Conservation (phyloP, 768 basidiomycete genomes). For the Plicaturopsis crispa region DNA sequence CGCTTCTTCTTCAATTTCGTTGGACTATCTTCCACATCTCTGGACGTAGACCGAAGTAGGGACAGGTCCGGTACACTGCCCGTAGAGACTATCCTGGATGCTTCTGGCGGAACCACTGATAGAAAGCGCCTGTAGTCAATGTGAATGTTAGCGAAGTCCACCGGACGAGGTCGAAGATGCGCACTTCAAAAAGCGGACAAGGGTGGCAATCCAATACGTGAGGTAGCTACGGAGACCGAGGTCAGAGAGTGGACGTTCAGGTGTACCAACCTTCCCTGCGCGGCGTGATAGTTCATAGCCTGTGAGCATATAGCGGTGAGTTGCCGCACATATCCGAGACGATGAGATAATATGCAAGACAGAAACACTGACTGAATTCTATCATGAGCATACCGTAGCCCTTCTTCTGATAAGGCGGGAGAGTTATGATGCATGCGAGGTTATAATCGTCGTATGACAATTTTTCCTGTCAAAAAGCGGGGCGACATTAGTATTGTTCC, state of each 20-base stretch:
- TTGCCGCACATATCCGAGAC: not conserved
- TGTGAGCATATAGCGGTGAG: slow-evolving; percentile 19
- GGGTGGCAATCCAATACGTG: slow-evolving; percentile 77
- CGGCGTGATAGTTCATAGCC: slow-evolving; percentile 90
- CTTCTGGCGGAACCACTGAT: slow-evolving; percentile 50
- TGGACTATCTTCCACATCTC: slow-evolving; percentile 19
- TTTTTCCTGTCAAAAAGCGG: slow-evolving; percentile 61
- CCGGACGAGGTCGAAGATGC: slow-evolving; percentile 3
- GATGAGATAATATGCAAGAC: not conserved
- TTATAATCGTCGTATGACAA: slow-evolving; percentile 96
- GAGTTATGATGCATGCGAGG: slow-evolving; percentile 90
- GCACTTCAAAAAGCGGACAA: slow-evolving; percentile 80
- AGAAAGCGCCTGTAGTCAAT: slow-evolving; percentile 39
- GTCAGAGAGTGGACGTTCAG: slow-evolving; percentile 92
- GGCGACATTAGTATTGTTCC: not conserved
- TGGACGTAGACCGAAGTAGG: slow-evolving; percentile 23
- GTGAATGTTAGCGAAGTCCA: not conserved
- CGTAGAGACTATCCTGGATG: slow-evolving; percentile 33
- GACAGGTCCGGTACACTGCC: slow-evolving; percentile 36
- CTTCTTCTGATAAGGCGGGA: slow-evolving; percentile 86
- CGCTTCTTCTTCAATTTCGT: slow-evolving; percentile 35
- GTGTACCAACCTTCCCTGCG: slow-evolving; percentile 76
- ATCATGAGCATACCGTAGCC: slow-evolving; percentile 95
- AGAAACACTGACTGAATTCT: slow-evolving; percentile 80
- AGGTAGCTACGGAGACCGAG: slow-evolving; percentile 89